phyloP scores from a whole-genome alignment of 2,329 filamentous ascomycete species.

The Fusarium ambrosium region DNA sequence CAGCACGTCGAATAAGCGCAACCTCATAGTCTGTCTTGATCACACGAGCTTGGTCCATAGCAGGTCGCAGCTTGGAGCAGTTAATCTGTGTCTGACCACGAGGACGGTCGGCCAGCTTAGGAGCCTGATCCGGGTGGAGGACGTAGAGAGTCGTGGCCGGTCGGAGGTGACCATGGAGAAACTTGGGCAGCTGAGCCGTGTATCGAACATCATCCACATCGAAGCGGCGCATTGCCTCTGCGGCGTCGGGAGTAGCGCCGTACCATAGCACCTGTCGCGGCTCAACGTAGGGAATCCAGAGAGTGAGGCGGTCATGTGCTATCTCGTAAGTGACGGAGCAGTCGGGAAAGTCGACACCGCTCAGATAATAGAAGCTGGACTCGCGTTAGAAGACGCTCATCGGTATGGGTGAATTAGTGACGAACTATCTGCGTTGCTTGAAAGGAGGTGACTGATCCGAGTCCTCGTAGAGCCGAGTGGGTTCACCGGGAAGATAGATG shows the following conservation, averaged over 20 bases:
- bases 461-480: slow-evolving; percentile 66
- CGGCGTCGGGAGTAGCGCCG: slow-evolving; percentile 70
- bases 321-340: slow-evolving; percentile 71
- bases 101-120: slow-evolving; percentile 54
- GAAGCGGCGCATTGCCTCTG: slow-evolving; percentile 72
- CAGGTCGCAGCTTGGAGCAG: slow-evolving; percentile 68
- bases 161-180: slow-evolving; percentile 56
- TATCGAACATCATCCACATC: slow-evolving; percentile 81
- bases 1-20: slow-evolving; percentile 83
- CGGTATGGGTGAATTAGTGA: not conserved
- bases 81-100: slow-evolving; percentile 60
- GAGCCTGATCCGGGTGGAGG: slow-evolving; percentile 62
- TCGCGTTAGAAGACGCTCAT: not conserved
- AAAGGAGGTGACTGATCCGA: slow-evolving; percentile 70
- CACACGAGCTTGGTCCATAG: slow-evolving; percentile 85
- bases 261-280: slow-evolving; percentile 73
- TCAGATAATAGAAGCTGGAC: slow-evolving; percentile 70
- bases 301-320: slow-evolving; percentile 70
- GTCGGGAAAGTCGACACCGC: slow-evolving; percentile 67
- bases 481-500: slow-evolving; percentile 68
- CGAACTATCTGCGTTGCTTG: slow-evolving; percentile 68
- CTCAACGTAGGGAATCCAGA: slow-evolving; percentile 81
- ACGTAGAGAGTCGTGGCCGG: slow-evolving; percentile 59
- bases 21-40: slow-evolving; percentile 91
- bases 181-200: slow-evolving; percentile 64